These are phyloP conservation scores for Aspergillus hiratsukae DNA, from an alignment of 2,329 filamentous ascomycete species.

Conservation along the genomic window DNA sequence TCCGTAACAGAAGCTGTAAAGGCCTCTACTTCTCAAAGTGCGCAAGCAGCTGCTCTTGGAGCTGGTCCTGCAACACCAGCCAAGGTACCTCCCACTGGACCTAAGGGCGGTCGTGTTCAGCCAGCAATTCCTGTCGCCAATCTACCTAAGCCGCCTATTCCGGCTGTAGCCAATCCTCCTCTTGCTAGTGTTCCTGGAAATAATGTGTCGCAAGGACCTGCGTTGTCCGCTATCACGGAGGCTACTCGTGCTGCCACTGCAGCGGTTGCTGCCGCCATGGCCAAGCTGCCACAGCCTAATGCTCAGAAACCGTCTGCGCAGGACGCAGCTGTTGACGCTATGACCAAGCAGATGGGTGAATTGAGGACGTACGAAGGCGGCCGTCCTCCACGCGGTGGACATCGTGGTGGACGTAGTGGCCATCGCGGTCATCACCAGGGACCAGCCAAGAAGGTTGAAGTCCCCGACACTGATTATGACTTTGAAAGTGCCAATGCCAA, in stretches of 20 bases:
- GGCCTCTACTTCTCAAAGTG: slow-evolving; percentile 20
- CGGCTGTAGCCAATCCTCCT: slow-evolving; percentile 25
- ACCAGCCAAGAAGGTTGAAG: slow-evolving; percentile 67
- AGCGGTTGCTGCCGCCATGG: slow-evolving; percentile 50
- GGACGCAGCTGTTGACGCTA: slow-evolving; percentile 35
- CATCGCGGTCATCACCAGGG: slow-evolving; percentile 41
- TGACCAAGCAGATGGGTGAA: slow-evolving; percentile 44
- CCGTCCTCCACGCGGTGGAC: slow-evolving; percentile 35
- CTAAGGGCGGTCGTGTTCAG: slow-evolving; percentile 40
- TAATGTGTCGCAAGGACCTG: slow-evolving; percentile 25
- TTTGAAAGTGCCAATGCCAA: slow-evolving; percentile 83
- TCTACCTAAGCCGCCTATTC: slow-evolving; percentile 31
- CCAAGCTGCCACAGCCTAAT: slow-evolving; percentile 42
- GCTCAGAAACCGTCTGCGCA: slow-evolving; percentile 31
- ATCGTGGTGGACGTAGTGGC: slow-evolving; percentile 46
- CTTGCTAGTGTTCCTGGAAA: slow-evolving; percentile 21
- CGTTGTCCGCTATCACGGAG: slow-evolving; percentile 41
- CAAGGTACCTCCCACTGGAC: slow-evolving; percentile 25
- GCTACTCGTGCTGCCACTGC: slow-evolving; percentile 47
- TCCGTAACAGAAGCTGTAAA: slow-evolving; percentile 35
- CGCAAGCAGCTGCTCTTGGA: slow-evolving; percentile 8
- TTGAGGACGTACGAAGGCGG: slow-evolving; percentile 40
- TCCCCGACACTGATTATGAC: slow-evolving; percentile 87
- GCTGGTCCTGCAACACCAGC: slow-evolving; percentile 17
- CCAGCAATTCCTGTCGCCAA: slow-evolving; percentile 45